Base-by-base conservation (phyloP, 2,329 filamentous ascomycete species). In the Ophiostoma ulmi region DNA sequence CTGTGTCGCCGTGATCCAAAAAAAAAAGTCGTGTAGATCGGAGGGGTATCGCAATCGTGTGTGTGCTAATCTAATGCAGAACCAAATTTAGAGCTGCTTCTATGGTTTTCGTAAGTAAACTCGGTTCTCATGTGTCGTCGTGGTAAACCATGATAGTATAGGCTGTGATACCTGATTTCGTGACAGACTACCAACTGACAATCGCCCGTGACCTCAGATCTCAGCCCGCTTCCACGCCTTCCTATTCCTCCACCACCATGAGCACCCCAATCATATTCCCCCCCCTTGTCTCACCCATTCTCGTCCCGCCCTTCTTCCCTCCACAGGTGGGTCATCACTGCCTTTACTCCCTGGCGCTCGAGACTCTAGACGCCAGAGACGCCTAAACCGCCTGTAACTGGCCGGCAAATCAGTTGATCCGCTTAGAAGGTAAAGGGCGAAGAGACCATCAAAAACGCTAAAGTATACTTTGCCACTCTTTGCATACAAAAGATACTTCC, bases 391-490 rank as follows among this genome's bases (percentile, higher is more conserved):
- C 61, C 35, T 64, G 38, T 48, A 68, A 69, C 36, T 64, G n/a
- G 31, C 41, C 72, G 70, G 72, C 70, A 20, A 71, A 70, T 72
- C 69, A 64, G 69, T 72, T 72, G 70, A 72, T 72, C 72, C 70
- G 72, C 35, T 26, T 52, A 61, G 38, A 58, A 20, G 38, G 35
- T 14, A 63, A 5, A 31, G 11, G 61, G 26, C 31, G 35, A 64
- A 35, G 10, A 36, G 26, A 22, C 14, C 4, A 3, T n/a, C 14
- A 48, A 20, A 20, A n/a, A 10, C 7, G 17, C 14, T 7, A 17
- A 38, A 20, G 61, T 64, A 64, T 6, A 17, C 20, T 36, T 64
- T 36, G 5, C 1, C 31, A 2, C 4, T 64, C 7, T 20, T 14
- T 10, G 2, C 35, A 36, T 64, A 64, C 14, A 20, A 64, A 64